Evolutionary conservation across 2,329 filamentous ascomycete species (phyloP), one percentile per base, ranked within the genome.

Genomic region (Ceratocystis huliohia): DNA sequence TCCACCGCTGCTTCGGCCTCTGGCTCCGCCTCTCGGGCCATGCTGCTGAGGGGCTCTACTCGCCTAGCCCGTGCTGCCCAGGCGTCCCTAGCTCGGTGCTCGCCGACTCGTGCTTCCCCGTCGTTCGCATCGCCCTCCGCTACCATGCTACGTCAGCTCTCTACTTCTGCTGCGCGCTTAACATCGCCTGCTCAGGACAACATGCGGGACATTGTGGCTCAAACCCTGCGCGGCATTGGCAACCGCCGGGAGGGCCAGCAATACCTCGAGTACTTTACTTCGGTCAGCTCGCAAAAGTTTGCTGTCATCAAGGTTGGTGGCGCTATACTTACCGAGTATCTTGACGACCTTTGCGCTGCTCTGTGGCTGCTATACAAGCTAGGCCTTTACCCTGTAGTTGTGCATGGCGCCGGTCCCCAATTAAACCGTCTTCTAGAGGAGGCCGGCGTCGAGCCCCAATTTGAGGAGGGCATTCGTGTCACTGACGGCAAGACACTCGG

Each of bases 261-360:
- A 77, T 97, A 97, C 77, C 86, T 97, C 68, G 94, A 92, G 71
- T 91, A 97, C 75, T 99, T 99, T 81, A 94, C 88, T 71, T 96
- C 92, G 44, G 92, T 96, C 69, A 94, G 91, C 57, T 96, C 91
- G 45, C 92, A 97, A 79, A 91, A 96, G 74, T 99, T 97, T 76
- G 93, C 92, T 71, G 93, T 99, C 62, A 96, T 99, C 78, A 99
- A 99, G 81, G 93, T 97, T 66, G 94, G 93, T 69, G 94, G 93
- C 69, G 94, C 93, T 69, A 96, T 97, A 73, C 83, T 99, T 73
- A 96, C 91, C 68, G 92, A 97, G 74, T 88, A 96, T 76, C 82
- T 97, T 66, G 89, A 96, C 75, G 91, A 92, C 73, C 84, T 99
- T 66, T 96, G 91, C 74, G 88, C 88, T 66, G 92, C 89, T 63